Base-by-base conservation (phyloP, 108 stramenopile genomes). In the Cyclotella baltica region DNA sequence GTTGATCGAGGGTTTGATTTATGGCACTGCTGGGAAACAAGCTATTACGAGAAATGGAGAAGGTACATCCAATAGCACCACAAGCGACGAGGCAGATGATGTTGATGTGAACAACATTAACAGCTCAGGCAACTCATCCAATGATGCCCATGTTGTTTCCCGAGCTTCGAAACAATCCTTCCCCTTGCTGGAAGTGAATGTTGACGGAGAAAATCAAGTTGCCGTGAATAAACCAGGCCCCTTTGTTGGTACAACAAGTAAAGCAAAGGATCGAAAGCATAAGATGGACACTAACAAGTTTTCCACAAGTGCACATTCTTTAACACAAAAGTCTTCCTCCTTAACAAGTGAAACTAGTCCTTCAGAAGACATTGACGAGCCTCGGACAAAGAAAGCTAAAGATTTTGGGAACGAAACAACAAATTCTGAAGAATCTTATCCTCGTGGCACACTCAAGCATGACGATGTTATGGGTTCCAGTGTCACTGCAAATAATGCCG, bases 401-500 rank as follows among this genome's bases (percentile, higher is more conserved):
- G 40, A 43, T 43, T 13, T 11, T 11, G 40, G 13, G 10, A 43
- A 13, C 40, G 40, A 43, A 6, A 43, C 6, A 43, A 43, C 13
- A 43, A 43, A 11, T 11, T n/a, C n/a, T n/a, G n/a, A n/a, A n/a
- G n/a, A n/a, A n/a, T n/a, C n/a, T n/a, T n/a, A n/a, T n/a, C n/a
- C n/a, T n/a, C n/a, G n/a, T n/a, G n/a, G n/a, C n/a, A n/a, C n/a
- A n/a, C n/a, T n/a, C n/a, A n/a, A n/a, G n/a, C n/a, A n/a, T n/a
- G 40, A 43, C 74, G 94, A 95, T 77, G 94, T 95, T 25, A 92
- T 85, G 70, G 94, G 94, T 27, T 91, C 85, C 1, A 85, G 79
- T 18, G 92, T 95, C 10, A 95, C 94, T 13, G 90, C 91, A 0
- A 95, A 95, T 67, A 95, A 95, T 81, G 94, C 94, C 2, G 77